These are phyloP conservation scores for Globisporangium takayamanum DNA, from an alignment of 352 stramenopile species.

Conservation along the genomic window DNA sequence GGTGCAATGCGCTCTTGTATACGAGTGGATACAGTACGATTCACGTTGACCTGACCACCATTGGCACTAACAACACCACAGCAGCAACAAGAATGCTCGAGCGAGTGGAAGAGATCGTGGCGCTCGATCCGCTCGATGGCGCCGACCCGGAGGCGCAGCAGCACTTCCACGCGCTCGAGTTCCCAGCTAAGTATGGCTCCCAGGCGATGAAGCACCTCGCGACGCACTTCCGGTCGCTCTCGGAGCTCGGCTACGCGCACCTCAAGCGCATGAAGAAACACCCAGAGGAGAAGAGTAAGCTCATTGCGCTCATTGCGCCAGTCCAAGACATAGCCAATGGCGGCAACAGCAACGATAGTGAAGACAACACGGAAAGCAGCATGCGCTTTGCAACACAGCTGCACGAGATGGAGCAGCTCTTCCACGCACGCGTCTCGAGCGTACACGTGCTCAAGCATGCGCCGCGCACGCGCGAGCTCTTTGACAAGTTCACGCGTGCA, in stretches of 20 bases:
- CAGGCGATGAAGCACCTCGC: slow-evolving; percentile 60
- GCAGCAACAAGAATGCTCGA: slow-evolving; percentile 5
- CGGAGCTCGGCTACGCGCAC: slow-evolving; percentile 60
- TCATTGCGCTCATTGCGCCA: slow-evolving; percentile 54
- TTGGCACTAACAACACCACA: not conserved
- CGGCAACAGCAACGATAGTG: not conserved
- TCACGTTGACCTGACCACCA: not conserved
- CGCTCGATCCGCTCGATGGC: slow-evolving; percentile 18
- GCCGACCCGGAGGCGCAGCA: slow-evolving; percentile 39
- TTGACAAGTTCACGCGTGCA: slow-evolving; percentile 43
- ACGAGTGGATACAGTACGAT: not conserved
- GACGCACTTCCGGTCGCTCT: slow-evolving; percentile 40
- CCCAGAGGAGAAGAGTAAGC: slow-evolving; percentile 19
- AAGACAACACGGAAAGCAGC: not conserved
- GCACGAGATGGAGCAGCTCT: slow-evolving; percentile 25
- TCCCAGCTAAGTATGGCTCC: slow-evolving; percentile 54
- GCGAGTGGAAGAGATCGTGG: slow-evolving; percentile 38
- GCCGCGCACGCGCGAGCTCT: slow-evolving; percentile 53
- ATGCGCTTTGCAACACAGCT: slow-evolving; percentile 2
- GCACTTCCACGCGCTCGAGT: slow-evolving; percentile 62
- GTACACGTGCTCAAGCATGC: slow-evolving; percentile 47
- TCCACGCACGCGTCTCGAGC: slow-evolving; percentile 38
- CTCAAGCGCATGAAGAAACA: slow-evolving; percentile 84
- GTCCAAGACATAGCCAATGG: slow-evolving; percentile 2
- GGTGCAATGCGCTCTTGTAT: not conserved